Evolutionary conservation across 306 rosid genomes (phyloP).

Genomic region (Rubus idaeus): DNA sequence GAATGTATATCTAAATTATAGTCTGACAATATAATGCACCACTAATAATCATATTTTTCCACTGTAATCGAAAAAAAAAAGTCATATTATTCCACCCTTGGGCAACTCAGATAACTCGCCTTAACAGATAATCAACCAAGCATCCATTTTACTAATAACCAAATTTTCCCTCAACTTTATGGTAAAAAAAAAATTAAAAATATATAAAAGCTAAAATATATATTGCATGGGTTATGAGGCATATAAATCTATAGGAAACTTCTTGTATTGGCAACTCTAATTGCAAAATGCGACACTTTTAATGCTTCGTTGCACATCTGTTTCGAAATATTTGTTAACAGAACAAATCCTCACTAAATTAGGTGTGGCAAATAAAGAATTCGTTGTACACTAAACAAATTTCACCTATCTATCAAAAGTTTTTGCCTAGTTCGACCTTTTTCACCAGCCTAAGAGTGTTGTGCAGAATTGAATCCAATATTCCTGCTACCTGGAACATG

Average conservation of each 20-base stretch:
- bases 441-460: constrained; percentile 66
- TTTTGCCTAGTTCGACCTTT: constrained; percentile 89
- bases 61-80: too few species aligned
- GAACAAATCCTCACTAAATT: constrained; percentile 20
- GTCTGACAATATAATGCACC: neutral
- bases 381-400: constrained; percentile 20
- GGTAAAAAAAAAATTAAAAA: neutral
- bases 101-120: neutral
- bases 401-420: constrained; percentile 56
- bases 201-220: neutral
- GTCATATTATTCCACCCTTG: neutral
- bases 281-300: neutral
- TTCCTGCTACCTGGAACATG: constrained; percentile 90
- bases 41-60: too few species aligned
- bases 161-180: neutral
- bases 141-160: neutral
- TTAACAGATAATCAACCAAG: neutral
- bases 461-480: constrained; percentile 85
- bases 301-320: constrained; percentile 18
- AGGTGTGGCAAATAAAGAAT: constrained; percentile 34
- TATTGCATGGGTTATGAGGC: neutral
- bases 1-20: neutral
- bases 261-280: neutral
- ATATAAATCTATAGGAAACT: neutral
- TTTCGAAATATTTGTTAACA: constrained; percentile 8